These are phyloP conservation scores for Verbascum thapsus DNA, from an alignment of 257 asterid species.

Conservation along the genomic window DNA sequence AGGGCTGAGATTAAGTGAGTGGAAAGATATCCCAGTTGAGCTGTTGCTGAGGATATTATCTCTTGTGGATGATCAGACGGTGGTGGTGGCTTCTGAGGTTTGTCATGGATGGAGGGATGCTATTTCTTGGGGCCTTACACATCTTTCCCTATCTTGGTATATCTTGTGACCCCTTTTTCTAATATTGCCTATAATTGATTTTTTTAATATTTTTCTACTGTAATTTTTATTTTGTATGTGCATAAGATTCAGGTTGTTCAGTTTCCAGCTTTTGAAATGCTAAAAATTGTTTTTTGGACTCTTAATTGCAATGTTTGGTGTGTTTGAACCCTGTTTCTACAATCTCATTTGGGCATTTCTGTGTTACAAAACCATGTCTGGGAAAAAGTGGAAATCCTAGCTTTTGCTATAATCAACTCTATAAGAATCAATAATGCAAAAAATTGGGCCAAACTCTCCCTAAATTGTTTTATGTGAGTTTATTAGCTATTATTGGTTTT, in stretches of 20 bases:
- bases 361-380: too few species aligned
- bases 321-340: too few species aligned
- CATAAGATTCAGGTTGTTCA: not conserved
- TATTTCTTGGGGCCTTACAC: conserved; percentile 76
- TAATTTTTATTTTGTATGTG: not conserved
- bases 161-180: not conserved
- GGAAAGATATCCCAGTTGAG: conserved; percentile 96
- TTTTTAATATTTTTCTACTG: not conserved
- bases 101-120: conserved; percentile 98
- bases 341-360: too few species aligned
- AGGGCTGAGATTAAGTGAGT: conserved; percentile 59
- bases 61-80: conserved; percentile 85
- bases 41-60: conserved; percentile 75
- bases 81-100: conserved; percentile 89
- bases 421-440: too few species aligned
- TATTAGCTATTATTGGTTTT: not conserved
- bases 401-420: too few species aligned
- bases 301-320: too few species aligned
- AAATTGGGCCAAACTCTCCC: too few species aligned
- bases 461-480: too few species aligned
- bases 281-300: too few species aligned
- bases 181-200: not conserved
- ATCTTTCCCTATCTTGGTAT: conserved; percentile 89
- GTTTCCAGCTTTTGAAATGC: too few species aligned
- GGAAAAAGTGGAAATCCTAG: too few species aligned